Base-by-base conservation (phyloP, 768 basidiomycete species). In the Trametes cubensis region DNA sequence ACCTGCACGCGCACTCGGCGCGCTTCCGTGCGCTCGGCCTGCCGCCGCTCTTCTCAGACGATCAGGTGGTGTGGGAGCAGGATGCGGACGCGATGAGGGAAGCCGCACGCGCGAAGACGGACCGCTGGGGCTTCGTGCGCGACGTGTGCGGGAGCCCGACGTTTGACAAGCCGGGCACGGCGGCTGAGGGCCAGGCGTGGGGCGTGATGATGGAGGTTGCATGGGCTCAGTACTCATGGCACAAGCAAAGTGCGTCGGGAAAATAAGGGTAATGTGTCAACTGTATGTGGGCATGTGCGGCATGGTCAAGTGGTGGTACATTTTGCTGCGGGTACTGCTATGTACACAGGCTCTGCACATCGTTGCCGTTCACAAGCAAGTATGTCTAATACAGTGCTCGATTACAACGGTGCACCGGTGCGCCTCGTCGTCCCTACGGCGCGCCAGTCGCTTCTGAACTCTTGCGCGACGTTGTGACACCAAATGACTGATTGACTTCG, bases 71-170 rank as follows among this genome's bases (percentile, higher is more conserved):
- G n/a, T 70, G 69, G 69, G 58, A 55, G 30, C 13, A 6, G 18
- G 10, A 42, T 3, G 70, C 70, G 13, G 47, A 47, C 4, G 14
- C 20, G 39, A 64, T 70, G 54, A 48, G 59, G 6, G 45, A 59
- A 0, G 69, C 67, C 0, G 70, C 64, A 0, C 34, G 58, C 6
- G 23, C 7, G 15, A 69, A 66, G 66, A 67, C 64, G 11, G 70
- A 71, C 55, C 41, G 41, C 23, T 70, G 60, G 63, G 69, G 70
- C 3, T 64, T 70, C 21, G 67, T 71, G 41, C 54, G 64, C 41
- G 69, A 60, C 38, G 70, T 71, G n/a, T 71, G 69, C 52, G 69
- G 70, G 13, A 67, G 67, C 21, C 70, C 69, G 2, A 64, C 47
- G 2, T 71, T 71, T 39, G 64, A 70, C 51, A 46, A 47, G 25